These are phyloP conservation scores for Spirogloea muscicola DNA, from an alignment of 139 green algal species.

Conservation along the genomic window DNA sequence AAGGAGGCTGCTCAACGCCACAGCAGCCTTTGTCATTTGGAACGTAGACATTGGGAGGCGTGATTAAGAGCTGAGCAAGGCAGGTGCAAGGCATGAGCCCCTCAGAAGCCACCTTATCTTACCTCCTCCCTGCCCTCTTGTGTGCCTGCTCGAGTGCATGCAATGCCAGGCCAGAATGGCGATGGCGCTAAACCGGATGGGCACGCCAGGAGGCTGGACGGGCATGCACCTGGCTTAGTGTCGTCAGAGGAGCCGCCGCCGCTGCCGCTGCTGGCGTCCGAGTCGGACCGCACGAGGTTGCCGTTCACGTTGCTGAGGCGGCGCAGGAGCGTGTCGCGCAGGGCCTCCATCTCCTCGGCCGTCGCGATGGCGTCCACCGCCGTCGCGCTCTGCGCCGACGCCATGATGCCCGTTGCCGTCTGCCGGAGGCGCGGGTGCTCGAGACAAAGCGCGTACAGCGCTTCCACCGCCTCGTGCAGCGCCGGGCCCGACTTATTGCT, in stretches of 20 bases:
- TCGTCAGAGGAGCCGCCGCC: too few relatives aligned
- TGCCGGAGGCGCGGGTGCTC: background rate
- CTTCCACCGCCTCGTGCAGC: constrained; percentile 1
- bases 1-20: background rate
- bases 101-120: too few relatives aligned
- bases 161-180: too few relatives aligned
- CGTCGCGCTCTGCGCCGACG: background rate
- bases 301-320: background rate
- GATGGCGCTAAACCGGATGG: too few relatives aligned
- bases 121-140: background rate
- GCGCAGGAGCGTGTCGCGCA: background rate
- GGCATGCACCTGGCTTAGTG: too few relatives aligned
- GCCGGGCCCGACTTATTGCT: background rate
- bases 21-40: background rate
- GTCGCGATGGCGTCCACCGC: background rate
- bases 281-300: too few relatives aligned
- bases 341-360: constrained; percentile 14
- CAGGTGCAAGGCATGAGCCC: too few relatives aligned
- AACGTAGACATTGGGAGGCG: background rate
- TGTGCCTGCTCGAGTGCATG: background rate
- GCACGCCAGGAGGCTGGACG: too few relatives aligned
- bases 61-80: background rate
- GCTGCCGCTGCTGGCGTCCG: too few relatives aligned
- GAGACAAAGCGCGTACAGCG: background rate
- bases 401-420: background rate